A percentile compares a stretch with the other conserved stretches of the same genome.
phyloP scores from a whole-genome alignment of 176 grass and related monocot genomes.

The Saccharum officinarum region DNA sequence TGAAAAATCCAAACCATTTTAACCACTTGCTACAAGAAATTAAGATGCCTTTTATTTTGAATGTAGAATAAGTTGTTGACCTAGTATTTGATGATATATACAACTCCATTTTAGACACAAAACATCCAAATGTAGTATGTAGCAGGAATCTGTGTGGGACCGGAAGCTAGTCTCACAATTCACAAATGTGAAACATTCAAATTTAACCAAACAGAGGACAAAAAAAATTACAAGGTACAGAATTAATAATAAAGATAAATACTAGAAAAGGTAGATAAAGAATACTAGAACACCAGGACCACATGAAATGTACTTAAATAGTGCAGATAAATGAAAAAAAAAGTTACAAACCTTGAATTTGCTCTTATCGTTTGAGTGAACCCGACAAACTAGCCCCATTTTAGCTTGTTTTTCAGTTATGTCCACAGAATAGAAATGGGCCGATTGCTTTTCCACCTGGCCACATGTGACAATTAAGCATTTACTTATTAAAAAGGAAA shows the following conservation, averaged over 20 bases:
- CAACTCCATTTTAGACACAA: not conserved
- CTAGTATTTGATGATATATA: not conserved
- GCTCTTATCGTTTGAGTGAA: conserved; percentile 81
- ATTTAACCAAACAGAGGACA: not conserved
- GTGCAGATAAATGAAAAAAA: not conserved
- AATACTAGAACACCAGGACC: not conserved
- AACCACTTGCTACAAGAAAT: not conserved
- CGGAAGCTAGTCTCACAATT: not conserved
- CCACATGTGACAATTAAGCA: conserved; percentile 41
- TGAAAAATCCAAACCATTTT: not conserved
- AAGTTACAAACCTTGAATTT: conserved; percentile 88
- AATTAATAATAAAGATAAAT: not conserved
- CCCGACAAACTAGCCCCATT: conserved; percentile 86
- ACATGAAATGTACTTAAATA: conserved; percentile 18
- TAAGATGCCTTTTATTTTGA: not conserved
- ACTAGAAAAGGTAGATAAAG: not conserved
- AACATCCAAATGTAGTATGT: not conserved
- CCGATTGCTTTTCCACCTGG: conserved; percentile 97
- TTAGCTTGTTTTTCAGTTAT: conserved; percentile 82
- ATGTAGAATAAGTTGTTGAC: not conserved
- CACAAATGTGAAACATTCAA: not conserved
- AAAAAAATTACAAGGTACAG: not conserved
- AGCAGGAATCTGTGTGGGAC: not conserved
- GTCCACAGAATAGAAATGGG: conserved; percentile 93
- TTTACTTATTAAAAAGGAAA: conserved; percentile 22